Conservation (phyloP, 1,284 basidiomycete genomes). For the Cryptococcus sp. region DNA sequence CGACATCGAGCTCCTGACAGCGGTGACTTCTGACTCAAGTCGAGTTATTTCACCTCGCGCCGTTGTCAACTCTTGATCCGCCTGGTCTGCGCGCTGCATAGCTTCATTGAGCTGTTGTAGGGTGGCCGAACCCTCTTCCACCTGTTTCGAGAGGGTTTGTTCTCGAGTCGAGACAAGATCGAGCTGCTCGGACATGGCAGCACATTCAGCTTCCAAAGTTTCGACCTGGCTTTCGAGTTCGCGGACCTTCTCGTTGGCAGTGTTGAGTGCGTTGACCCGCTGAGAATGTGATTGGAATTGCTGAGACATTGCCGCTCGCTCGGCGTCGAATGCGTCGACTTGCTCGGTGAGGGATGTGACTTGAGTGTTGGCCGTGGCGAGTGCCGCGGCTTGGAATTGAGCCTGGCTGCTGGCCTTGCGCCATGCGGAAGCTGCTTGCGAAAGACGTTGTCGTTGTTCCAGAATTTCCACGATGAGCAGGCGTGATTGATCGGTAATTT, state of each 20-base stretch:
- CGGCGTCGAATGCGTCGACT: conserved; percentile 6
- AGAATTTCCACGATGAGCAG: not conserved
- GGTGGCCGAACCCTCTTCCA: too few relatives aligned
- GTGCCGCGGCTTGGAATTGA: not conserved
- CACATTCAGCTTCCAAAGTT: not conserved
- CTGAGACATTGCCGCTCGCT: conserved; percentile 1
- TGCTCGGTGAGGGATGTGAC: conserved; percentile 2
- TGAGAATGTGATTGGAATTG: not conserved
- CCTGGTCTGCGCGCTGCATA: too few relatives aligned
- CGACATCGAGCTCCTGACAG: too few relatives aligned
- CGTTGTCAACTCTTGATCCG: too few relatives aligned
- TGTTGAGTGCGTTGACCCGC: not conserved
- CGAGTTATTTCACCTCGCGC: too few relatives aligned
- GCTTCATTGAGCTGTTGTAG: too few relatives aligned
- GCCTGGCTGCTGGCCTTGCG: not conserved
- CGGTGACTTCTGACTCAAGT: too few relatives aligned
- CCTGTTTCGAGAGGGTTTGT: too few relatives aligned
- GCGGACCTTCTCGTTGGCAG: not conserved
- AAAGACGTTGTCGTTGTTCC: not conserved
- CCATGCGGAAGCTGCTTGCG: not conserved
- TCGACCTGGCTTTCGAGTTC: conserved; percentile 4
- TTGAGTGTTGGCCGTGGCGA: not conserved
- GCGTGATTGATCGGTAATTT: not conserved
- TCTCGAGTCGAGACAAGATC: not conserved
- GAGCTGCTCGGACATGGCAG: not conserved